These are phyloP conservation scores for Fusarium sp. DNA, from an alignment of 2,329 filamentous ascomycete species.

Conservation along the genomic window DNA sequence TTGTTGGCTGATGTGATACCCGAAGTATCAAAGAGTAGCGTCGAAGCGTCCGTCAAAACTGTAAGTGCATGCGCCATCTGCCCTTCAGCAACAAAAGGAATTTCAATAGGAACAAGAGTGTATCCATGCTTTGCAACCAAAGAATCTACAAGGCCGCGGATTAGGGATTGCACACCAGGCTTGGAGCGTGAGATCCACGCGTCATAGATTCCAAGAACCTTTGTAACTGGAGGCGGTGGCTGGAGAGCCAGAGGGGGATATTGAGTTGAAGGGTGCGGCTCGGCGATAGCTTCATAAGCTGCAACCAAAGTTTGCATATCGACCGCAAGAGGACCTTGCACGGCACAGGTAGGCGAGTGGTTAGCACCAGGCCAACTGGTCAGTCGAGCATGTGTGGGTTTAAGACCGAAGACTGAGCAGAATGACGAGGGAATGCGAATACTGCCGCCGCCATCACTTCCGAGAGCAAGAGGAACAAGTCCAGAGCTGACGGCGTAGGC, in stretches of 20 bases:
- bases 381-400: conserved; percentile 74
- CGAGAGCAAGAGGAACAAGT: conserved; percentile 76
- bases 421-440: conserved; percentile 78
- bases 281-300: conserved; percentile 71
- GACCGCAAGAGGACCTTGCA: conserved; percentile 74
- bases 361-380: conserved; percentile 69
- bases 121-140: conserved; percentile 66
- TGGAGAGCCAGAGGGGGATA: conserved; percentile 59
- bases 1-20: conserved; percentile 70
- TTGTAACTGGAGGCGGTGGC: conserved; percentile 46
- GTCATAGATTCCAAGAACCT: conserved; percentile 71
- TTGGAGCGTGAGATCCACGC: conserved; percentile 68
- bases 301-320: conserved; percentile 74
- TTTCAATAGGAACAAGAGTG: conserved; percentile 63
- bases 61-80: conserved; percentile 80
- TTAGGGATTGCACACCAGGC: conserved; percentile 56
- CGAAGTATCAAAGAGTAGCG: conserved; percentile 58
- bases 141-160: conserved; percentile 59
- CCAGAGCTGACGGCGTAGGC: conserved; percentile 77
- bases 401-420: conserved; percentile 80
- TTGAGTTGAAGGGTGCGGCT: conserved; percentile 68
- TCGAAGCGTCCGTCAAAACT: conserved; percentile 71
- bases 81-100: conserved; percentile 70
- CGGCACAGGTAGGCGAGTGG: conserved; percentile 70
- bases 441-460: conserved; percentile 78